Evolutionary conservation across 75 land plant species (phyloP).

Genomic region (Sequoiadendron giganteum): DNA sequence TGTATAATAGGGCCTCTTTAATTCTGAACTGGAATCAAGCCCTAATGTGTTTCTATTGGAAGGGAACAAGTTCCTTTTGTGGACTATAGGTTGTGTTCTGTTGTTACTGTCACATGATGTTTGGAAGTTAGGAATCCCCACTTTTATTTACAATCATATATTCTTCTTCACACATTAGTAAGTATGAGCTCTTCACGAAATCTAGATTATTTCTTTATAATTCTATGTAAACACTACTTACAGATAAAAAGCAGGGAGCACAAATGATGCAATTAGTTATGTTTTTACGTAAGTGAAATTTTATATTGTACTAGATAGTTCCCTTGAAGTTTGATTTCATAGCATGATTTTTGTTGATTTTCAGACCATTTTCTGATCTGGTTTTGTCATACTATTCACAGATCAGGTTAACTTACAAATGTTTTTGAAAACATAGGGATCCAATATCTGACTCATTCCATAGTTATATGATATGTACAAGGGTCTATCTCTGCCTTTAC

Average conservation of each 20-base stretch:
- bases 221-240: background rate
- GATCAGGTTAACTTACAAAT: background rate
- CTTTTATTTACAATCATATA: background rate
- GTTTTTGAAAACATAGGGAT: background rate
- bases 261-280: background rate
- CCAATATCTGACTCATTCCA: background rate
- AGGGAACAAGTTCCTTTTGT: background rate
- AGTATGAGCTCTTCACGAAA: background rate
- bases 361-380: background rate
- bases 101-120: background rate
- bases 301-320: background rate
- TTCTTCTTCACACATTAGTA: background rate
- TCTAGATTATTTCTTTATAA: background rate
- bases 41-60: background rate
- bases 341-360: background rate
- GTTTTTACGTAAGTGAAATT: background rate
- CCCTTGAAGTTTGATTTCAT: background rate
- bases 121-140: background rate
- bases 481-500: background rate
- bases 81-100: background rate
- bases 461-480: background rate
- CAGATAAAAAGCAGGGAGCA: background rate
- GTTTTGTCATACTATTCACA: background rate
- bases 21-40: background rate
- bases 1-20: background rate